Evolutionary conservation across 108 stramenopile species (phyloP), one percentile per base, ranked within the genome.

Genomic region (Chaetoceros tenuissimus): DNA sequence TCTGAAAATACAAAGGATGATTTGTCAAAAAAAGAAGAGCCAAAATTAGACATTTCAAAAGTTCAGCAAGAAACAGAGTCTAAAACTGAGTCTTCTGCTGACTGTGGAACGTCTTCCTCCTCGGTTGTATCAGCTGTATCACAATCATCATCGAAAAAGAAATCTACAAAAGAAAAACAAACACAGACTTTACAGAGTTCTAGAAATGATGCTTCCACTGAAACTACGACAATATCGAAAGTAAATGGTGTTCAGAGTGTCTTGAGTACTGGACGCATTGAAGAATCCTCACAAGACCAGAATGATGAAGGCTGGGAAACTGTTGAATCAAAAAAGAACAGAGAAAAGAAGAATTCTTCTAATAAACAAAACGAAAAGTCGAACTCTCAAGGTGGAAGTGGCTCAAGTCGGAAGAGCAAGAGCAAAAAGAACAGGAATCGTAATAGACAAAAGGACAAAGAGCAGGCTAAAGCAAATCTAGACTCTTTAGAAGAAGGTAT

Each of bases 271-370:
- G 23, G 7, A 45, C 40, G 19, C 48, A 23, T 21, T 28, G 53
- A 5, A 3, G 31, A 10, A 31, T 49, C 55, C 34, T n/a, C 19
- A 13, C 59, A 63, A 23, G 67, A 67, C 18, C 64, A 68, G 28
- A 62, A 81, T 46, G 73, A 69, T n/a, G 74, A 74, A 24, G 58
- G 58, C 21, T 84, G 83, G 83, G 83, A 80, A 66, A 84, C 83
- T n/a, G 83, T 84, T 17, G 79, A 74, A 71, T 58, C 65, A 2
- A 62, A 75, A 34, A 44, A 66, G 23, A 59, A 71, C n/a, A 62
- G 63, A 50, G 71, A 65, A 50, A 52, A 59, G 31, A 78, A 78
- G 54, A 63, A 13, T 17, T 49, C 48, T 18, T 8, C 25, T 21
- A 50, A 25, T 5, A 24, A 16, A 19, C 40, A 71, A 58, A 23